These are phyloP conservation scores for Nakazawaea populi DNA, from an alignment of 805 yeast species.

Conservation along the genomic window DNA sequence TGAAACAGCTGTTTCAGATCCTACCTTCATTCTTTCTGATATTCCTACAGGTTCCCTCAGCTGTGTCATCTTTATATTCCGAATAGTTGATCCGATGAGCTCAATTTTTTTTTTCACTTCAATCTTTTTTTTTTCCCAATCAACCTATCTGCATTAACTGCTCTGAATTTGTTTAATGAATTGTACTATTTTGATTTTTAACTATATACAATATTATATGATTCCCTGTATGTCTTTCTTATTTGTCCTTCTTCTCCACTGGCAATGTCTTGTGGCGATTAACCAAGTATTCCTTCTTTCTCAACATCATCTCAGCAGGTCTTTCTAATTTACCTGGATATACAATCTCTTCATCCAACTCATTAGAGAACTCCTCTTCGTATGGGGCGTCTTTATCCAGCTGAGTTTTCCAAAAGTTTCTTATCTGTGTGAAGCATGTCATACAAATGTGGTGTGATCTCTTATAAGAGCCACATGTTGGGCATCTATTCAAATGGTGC, in stretches of 20 bases:
- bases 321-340: conserved; percentile 69
- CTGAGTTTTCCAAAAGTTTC: conserved; percentile 54
- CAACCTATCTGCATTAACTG: too few species aligned
- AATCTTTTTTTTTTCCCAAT: background rate
- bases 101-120: background rate
- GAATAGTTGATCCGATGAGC: background rate
- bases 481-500: conserved; percentile 80
- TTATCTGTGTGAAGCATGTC: conserved; percentile 84
- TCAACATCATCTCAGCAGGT: conserved; percentile 36
- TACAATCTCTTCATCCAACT: conserved; percentile 55
- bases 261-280: conserved; percentile 53
- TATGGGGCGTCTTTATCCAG: conserved; percentile 22
- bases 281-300: conserved; percentile 47
- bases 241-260: conserved; percentile 28
- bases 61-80: background rate
- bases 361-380: conserved; percentile 41
- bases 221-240: background rate
- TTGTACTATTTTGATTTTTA: too few species aligned
- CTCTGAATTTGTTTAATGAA: too few species aligned
- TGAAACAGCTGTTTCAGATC: background rate
- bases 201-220: too few species aligned
- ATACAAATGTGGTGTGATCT: conserved; percentile 88
- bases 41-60: background rate
- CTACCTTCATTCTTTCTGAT: background rate
- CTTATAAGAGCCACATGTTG: conserved; percentile 91